These are phyloP conservation scores for Botryotinia narcissicola DNA, from an alignment of 2,329 filamentous ascomycete genomes.

Conservation along the genomic window DNA sequence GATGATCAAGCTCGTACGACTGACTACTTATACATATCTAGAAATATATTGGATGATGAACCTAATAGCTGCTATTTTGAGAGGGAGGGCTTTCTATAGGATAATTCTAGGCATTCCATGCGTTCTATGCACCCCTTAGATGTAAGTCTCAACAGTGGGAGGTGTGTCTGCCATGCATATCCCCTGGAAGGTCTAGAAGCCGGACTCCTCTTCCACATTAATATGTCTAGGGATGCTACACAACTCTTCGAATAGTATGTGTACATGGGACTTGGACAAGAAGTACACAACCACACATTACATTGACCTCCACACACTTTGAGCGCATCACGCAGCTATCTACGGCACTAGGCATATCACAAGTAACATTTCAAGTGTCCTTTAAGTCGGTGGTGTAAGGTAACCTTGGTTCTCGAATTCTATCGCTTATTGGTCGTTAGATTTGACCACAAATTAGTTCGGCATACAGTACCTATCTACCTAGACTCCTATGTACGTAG, in stretches of 20 bases:
- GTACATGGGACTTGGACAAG: not conserved
- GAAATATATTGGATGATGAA: not conserved
- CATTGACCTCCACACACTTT: not conserved
- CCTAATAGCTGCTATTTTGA: not conserved
- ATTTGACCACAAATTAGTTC: not conserved
- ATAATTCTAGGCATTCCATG: conserved; percentile 3
- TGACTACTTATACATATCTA: not conserved
- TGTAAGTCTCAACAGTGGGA: not conserved
- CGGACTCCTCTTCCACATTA: not conserved
- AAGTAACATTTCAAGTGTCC: not conserved
- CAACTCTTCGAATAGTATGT: not conserved
- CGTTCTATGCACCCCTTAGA: conserved; percentile 3
- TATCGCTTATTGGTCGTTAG: not conserved
- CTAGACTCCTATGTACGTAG: not conserved
- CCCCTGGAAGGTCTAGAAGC: conserved; percentile 6
- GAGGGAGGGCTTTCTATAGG: not conserved
- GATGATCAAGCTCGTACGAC: not conserved
- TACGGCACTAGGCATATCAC: not conserved
- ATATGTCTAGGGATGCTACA: not conserved
- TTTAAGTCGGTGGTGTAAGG: not conserved
- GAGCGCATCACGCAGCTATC: not conserved
- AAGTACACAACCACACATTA: not conserved
- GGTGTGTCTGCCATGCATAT: not conserved
- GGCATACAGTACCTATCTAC: not conserved
- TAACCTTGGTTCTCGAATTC: not conserved